Conservation (phyloP, 2,329 filamentous ascomycete species). For the Pseudogymnoascus sp. region DNA sequence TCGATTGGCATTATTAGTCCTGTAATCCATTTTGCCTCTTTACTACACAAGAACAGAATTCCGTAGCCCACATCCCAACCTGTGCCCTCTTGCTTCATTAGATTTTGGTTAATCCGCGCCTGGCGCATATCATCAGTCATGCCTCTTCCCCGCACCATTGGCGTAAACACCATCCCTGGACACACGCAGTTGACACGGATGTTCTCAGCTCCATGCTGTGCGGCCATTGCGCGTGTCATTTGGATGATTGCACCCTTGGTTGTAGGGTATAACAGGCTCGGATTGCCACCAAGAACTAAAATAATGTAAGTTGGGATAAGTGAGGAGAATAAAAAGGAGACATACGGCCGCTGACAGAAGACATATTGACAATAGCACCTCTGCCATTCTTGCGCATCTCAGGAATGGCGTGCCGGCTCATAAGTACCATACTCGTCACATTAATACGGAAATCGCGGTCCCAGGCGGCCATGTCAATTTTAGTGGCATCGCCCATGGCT, state of each 20-base stretch:
- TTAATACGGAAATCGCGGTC: conserved; percentile 49
- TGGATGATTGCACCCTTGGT: conserved; percentile 44
- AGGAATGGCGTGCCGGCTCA: conserved; percentile 53
- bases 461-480: conserved; percentile 51
- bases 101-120: conserved; percentile 35
- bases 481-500: conserved; percentile 47
- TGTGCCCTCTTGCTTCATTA: conserved; percentile 46
- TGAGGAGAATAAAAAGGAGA: not conserved
- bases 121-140: conserved; percentile 34
- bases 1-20: conserved; percentile 40
- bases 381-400: conserved; percentile 45
- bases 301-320: not conserved
- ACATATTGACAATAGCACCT: conserved; percentile 32
- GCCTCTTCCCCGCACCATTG: conserved; percentile 35
- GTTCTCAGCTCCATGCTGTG: conserved; percentile 41
- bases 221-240: conserved; percentile 48
- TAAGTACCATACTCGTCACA: conserved; percentile 55
- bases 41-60: conserved; percentile 42
- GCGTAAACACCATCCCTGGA: conserved; percentile 42
- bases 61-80: conserved; percentile 45
- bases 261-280: conserved; percentile 38
- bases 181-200: conserved; percentile 49
- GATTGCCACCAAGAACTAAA: conserved; percentile 33
- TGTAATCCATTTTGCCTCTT: conserved; percentile 45
- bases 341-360: conserved; percentile 27